Conservation (phyloP, 257 asterid genomes). For the Verbascum thapsus region DNA sequence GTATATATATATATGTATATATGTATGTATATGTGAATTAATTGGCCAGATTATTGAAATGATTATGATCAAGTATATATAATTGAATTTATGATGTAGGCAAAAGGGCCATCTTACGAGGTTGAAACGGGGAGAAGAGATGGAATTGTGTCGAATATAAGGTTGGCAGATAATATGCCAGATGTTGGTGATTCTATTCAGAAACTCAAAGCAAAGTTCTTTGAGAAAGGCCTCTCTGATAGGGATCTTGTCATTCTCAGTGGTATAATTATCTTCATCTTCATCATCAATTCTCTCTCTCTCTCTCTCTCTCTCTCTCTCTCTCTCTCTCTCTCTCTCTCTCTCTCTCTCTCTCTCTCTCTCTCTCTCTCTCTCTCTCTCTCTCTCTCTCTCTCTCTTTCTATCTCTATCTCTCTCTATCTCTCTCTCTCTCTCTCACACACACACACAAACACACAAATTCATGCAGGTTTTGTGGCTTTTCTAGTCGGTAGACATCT, state of each 20-base stretch:
- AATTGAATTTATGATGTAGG: no score
- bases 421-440: no score
- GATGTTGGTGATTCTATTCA: slow-evolving; percentile 63
- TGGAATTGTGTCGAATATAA: slow-evolving; percentile 53
- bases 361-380: no score
- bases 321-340: no score
- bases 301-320: slow-evolving; percentile 18
- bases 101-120: slow-evolving; percentile 62
- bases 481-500: slow-evolving; percentile 37
- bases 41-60: not conserved
- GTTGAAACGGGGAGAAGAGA: slow-evolving; percentile 83
- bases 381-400: no score
- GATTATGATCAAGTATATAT: no score
- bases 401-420: no score
- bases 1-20: no score
- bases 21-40: not conserved
- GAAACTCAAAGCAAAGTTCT: slow-evolving; percentile 54
- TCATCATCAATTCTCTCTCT: no score
- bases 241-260: slow-evolving; percentile 74
- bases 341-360: no score
- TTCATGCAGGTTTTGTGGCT: slow-evolving; percentile 40
- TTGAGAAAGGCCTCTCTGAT: slow-evolving; percentile 54
- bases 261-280: slow-evolving; percentile 42
- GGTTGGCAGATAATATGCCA: slow-evolving; percentile 61
- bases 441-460: not conserved